Evolutionary conservation across 2,329 filamentous ascomycete genomes (phyloP).

Genomic region (Harringtonia lauricola): DNA sequence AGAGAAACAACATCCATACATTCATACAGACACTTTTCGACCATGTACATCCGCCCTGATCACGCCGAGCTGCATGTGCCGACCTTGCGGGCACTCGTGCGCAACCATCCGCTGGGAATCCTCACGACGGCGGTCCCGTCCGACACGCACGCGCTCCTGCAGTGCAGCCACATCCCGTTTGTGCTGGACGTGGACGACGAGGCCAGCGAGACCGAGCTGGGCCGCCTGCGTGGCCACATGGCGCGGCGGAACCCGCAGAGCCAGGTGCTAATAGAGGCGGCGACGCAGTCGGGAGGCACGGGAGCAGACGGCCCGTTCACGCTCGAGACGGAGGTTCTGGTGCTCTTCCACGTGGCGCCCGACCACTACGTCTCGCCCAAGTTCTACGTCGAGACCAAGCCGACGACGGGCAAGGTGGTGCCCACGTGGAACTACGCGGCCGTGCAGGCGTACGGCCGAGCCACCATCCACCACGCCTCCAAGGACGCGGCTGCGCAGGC

Average conservation of each 20-base stretch:
- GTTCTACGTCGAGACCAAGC: conserved; percentile 58
- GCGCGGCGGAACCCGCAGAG: conserved; percentile 52
- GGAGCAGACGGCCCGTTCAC: too few relatives aligned
- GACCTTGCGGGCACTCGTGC: conserved; percentile 30
- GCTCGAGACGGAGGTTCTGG: conserved; percentile 43
- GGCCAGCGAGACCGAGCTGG: conserved; percentile 25
- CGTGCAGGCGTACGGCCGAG: conserved; percentile 50
- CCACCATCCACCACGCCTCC: conserved; percentile 40
- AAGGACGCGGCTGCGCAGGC: conserved; percentile 21
- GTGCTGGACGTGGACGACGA: conserved; percentile 39
- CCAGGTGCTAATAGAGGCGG: conserved; percentile 36
- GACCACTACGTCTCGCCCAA: conserved; percentile 58
- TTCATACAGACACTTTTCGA: too few relatives aligned
- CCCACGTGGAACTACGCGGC: conserved; percentile 63
- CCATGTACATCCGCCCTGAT: too few relatives aligned
- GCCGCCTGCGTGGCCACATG: conserved; percentile 48
- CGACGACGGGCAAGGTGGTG: conserved; percentile 51
- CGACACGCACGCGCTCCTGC: conserved; percentile 34
- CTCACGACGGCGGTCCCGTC: conserved; percentile 51
- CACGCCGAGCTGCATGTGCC: too few relatives aligned
- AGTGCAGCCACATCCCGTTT: conserved; percentile 50
- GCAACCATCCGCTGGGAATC: conserved; percentile 48
- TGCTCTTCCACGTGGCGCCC: conserved; percentile 47
- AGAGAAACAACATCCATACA: too few relatives aligned
- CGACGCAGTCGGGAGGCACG: conserved; percentile 1